Evolutionary conservation across 2,329 filamentous ascomycete species (phyloP).

Genomic region (Leptographium galeiforme): DNA sequence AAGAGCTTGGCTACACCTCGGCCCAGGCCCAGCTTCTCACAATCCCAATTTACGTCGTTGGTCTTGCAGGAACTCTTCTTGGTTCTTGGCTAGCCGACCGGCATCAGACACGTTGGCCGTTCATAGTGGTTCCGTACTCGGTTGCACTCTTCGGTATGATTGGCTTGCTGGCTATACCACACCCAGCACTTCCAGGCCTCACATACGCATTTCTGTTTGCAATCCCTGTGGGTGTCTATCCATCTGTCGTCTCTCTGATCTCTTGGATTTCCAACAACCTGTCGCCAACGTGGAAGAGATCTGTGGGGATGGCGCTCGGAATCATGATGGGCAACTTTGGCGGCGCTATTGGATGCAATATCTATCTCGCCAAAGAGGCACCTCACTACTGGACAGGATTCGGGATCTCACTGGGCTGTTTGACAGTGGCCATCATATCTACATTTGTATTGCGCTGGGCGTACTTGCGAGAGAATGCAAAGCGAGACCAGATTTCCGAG

Average conservation of each 20-base stretch:
- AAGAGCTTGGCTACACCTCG: constrained; percentile 22
- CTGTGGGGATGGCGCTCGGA: background rate
- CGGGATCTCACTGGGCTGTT: constrained; percentile 11
- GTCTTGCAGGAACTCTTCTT: constrained; percentile 7
- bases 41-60: constrained; percentile 6
- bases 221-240: constrained; percentile 19
- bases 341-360: constrained; percentile 22
- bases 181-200: constrained; percentile 16
- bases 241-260: constrained; percentile 35
- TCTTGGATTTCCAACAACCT: constrained; percentile 12
- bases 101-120: constrained; percentile 1
- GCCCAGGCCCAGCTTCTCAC: constrained; percentile 7
- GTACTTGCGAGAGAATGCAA: constrained; percentile 11
- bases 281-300: background rate
- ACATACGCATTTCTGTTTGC: constrained; percentile 29
- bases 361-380: constrained; percentile 20
- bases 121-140: background rate
- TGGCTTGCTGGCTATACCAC: constrained; percentile 2
- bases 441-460: background rate
- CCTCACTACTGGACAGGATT: constrained; percentile 24
- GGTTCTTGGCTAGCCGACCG: constrained; percentile 1
- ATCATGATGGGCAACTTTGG: constrained; percentile 24
- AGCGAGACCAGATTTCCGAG: constrained; percentile 13
- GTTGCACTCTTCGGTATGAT: background rate
- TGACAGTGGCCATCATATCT: background rate